Evolutionary conservation across 768 basidiomycete species (phyloP).

Genomic region (Serendipita sp.): DNA sequence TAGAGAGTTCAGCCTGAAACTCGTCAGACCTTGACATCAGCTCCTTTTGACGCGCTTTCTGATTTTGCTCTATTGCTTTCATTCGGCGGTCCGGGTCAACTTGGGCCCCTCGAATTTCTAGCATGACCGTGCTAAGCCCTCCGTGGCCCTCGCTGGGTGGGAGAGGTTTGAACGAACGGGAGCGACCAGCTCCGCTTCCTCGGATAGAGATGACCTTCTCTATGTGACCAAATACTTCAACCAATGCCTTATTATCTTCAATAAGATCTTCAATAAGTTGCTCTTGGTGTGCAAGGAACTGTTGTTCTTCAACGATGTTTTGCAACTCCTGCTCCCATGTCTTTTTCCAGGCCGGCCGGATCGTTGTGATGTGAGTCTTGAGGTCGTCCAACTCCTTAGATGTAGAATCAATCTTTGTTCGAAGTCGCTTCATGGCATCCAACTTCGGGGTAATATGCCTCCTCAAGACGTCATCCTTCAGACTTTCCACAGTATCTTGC

Average conservation of each 20-base stretch:
- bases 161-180: conserved; percentile 37
- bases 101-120: conserved; percentile 73
- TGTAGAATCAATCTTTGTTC: conserved; percentile 52
- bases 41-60: conserved; percentile 66
- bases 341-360: conserved; percentile 97
- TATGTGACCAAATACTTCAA: conserved; percentile 77
- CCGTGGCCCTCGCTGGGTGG: conserved; percentile 51
- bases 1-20: conserved; percentile 66
- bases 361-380: conserved; percentile 68
- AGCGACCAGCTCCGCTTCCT: conserved; percentile 29
- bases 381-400: conserved; percentile 59
- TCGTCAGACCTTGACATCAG: conserved; percentile 59
- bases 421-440: conserved; percentile 49
- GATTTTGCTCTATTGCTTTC: conserved; percentile 84
- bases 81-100: conserved; percentile 72
- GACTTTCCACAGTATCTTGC: conserved; percentile 74
- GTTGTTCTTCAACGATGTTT: conserved; percentile 94
- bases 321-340: conserved; percentile 95
- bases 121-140: conserved; percentile 64
- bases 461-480: conserved; percentile 85
- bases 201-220: conserved; percentile 72
- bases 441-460: conserved; percentile 74
- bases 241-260: conserved; percentile 84
- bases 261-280: conserved; percentile 76
- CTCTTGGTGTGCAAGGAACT: conserved; percentile 83